phyloP scores from a whole-genome alignment of 768 basidiomycete species.

The Hortiboletus campestris region DNA sequence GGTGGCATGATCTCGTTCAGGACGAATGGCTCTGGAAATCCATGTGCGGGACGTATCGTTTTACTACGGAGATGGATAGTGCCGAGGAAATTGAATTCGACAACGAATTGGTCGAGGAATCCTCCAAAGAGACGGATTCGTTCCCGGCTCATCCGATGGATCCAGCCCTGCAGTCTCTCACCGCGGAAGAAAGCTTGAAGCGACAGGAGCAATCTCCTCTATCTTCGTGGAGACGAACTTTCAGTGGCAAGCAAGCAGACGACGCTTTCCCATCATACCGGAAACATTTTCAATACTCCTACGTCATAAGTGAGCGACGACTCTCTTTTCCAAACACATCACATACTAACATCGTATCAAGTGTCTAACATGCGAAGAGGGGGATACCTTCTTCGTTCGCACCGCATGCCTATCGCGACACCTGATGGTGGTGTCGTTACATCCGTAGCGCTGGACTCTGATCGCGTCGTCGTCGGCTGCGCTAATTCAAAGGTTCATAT shows the following conservation, averaged over 20 bases:
- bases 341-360: constrained; percentile 28
- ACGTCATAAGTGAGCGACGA: constrained; percentile 57
- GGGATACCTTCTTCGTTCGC: constrained; percentile 65
- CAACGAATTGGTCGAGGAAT: constrained; percentile 32
- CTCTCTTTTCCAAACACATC: background rate
- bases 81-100: constrained; percentile 26
- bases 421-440: constrained; percentile 73
- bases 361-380: constrained; percentile 81
- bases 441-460: constrained; percentile 76
- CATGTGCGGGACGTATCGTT: constrained; percentile 64
- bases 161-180: constrained; percentile 40
- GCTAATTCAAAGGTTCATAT: constrained; percentile 83
- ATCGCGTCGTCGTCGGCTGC: constrained; percentile 87
- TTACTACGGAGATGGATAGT: constrained; percentile 27
- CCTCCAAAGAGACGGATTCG: constrained; percentile 33
- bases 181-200: constrained; percentile 29
- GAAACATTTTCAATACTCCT: constrained; percentile 69
- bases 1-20: constrained; percentile 66
- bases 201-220: constrained; percentile 26
- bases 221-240: constrained; percentile 24
- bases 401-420: constrained; percentile 46
- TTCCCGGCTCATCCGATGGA: constrained; percentile 39
- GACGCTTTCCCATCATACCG: constrained; percentile 47
- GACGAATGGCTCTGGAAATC: constrained; percentile 82
- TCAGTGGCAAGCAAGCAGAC: constrained; percentile 1